These are phyloP conservation scores for Penicillium sp. DNA, from an alignment of 2,329 filamentous ascomycete species.

Conservation along the genomic window DNA sequence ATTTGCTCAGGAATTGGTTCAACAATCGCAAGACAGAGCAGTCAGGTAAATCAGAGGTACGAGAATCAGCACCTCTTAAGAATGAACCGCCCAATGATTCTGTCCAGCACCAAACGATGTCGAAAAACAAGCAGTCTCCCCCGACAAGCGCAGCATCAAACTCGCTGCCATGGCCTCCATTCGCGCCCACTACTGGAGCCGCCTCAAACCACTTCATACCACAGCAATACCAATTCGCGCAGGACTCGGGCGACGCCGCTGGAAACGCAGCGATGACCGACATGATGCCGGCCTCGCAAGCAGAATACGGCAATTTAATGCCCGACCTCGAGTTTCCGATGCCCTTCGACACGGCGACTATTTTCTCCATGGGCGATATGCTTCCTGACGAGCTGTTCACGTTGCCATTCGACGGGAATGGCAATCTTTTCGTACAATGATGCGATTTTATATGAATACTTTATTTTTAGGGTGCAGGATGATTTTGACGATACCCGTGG, in stretches of 20 bases:
- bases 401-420: slow-evolving; percentile 13
- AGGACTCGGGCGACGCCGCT: neutral
- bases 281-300: slow-evolving; percentile 16
- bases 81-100: neutral
- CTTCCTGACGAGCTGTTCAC: slow-evolving; percentile 30
- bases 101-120: neutral
- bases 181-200: slow-evolving; percentile 4
- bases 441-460: neutral
- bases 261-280: slow-evolving; percentile 16
- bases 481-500: too few species aligned
- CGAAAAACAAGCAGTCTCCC: neutral
- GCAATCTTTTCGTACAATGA: slow-evolving; percentile 11
- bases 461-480: neutral
- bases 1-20: slow-evolving; percentile 69
- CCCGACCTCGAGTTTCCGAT: slow-evolving; percentile 26
- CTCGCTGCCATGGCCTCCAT: slow-evolving; percentile 8
- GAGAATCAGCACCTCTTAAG: neutral
- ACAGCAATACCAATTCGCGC: slow-evolving; percentile 2
- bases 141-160: neutral
- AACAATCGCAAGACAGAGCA: slow-evolving; percentile 39
- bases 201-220: slow-evolving; percentile 14
- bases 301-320: slow-evolving; percentile 19
- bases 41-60: slow-evolving; percentile 20
- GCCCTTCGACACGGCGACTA: slow-evolving; percentile 25
- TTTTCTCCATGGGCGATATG: slow-evolving; percentile 29